These are phyloP conservation scores for Alternaria sp. DNA, from an alignment of 2,329 filamentous ascomycete genomes.

Conservation along the genomic window DNA sequence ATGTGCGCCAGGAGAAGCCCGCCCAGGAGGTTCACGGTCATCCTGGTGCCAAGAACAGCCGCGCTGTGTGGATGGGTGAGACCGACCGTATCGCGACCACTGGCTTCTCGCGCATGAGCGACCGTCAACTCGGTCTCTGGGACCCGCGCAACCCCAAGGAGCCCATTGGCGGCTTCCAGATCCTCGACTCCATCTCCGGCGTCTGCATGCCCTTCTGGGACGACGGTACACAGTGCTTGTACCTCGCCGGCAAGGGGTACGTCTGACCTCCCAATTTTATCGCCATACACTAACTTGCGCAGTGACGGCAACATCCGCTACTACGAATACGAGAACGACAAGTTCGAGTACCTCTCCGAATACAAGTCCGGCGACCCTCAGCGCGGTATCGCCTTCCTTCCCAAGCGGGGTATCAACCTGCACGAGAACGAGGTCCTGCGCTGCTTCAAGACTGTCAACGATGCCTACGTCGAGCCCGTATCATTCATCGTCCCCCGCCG, in stretches of 20 bases:
- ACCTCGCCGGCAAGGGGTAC: slow-evolving; percentile 95
- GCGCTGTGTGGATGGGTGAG: slow-evolving; percentile 95
- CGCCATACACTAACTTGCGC: slow-evolving; percentile 12
- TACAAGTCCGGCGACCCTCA: slow-evolving; percentile 98
- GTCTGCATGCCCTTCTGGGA: slow-evolving; percentile 99
- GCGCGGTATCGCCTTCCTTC: slow-evolving; percentile 90
- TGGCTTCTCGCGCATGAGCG: slow-evolving; percentile 98
- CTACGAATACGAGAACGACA: slow-evolving; percentile 98
- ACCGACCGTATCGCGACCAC: slow-evolving; percentile 95
- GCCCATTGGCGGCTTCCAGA: slow-evolving; percentile 87
- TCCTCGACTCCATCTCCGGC: slow-evolving; percentile 93
- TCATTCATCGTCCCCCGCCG: slow-evolving; percentile 96
- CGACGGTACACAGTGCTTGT: slow-evolving; percentile 92
- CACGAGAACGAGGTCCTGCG: slow-evolving; percentile 93
- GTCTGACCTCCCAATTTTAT: slow-evolving; percentile 38
- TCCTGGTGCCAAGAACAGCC: slow-evolving; percentile 94
- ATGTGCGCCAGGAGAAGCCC: slow-evolving; percentile 89
- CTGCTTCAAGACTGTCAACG: slow-evolving; percentile 96
- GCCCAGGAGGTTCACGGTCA: slow-evolving; percentile 86
- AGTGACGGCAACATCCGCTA: slow-evolving; percentile 99
- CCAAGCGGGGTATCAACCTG: slow-evolving; percentile 91
- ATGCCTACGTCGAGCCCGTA: slow-evolving; percentile 91
- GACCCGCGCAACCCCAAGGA: slow-evolving; percentile 80
- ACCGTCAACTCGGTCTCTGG: slow-evolving; percentile 94
- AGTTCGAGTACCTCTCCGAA: slow-evolving; percentile 95